A percentile compares a stretch with the other conserved stretches of the same genome.
Evolutionary conservation across 306 rosid species (phyloP).

Genomic region (Trifolium repens): DNA sequence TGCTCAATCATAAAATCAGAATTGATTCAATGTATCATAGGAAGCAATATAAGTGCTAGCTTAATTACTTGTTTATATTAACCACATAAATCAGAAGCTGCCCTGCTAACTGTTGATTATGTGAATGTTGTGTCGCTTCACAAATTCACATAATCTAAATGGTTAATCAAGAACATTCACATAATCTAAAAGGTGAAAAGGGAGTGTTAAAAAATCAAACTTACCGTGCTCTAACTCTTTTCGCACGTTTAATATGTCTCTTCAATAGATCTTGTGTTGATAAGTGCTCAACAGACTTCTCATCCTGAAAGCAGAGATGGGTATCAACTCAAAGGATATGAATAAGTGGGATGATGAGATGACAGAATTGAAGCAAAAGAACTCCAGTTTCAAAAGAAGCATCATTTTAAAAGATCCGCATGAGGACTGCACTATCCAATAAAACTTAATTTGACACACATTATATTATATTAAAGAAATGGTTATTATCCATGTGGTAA

Average conservation of each 20-base stretch:
- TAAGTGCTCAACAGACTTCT: slow-evolving; percentile 54
- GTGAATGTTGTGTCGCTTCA: background rate
- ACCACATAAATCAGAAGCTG: slow-evolving; percentile 7
- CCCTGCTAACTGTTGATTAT: background rate
- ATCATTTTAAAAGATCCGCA: background rate
- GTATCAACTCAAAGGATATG: slow-evolving; percentile 17
- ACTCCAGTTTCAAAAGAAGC: slow-evolving; percentile 27
- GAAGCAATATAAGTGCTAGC: background rate
- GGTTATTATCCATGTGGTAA: background rate
- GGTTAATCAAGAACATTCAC: slow-evolving; percentile 6
- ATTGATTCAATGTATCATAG: background rate
- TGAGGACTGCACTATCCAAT: slow-evolving; percentile 9
- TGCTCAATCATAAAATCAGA: background rate
- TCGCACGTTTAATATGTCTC: slow-evolving; percentile 81
- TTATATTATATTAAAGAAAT: slow-evolving; percentile 1
- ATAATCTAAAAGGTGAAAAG: slow-evolving; percentile 18
- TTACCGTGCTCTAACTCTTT: slow-evolving; percentile 80
- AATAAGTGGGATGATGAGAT: slow-evolving; percentile 20
- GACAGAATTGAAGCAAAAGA: slow-evolving; percentile 8
- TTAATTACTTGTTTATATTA: background rate
- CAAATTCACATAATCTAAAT: background rate
- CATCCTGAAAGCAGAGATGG: slow-evolving; percentile 56
- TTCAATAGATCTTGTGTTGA: slow-evolving; percentile 64
- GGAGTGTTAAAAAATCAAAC: slow-evolving; percentile 12
- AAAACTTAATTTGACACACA: slow-evolving; percentile 3